Base-by-base conservation (phyloP, 257 asterid species). In the Solanum tarijense region DNA sequence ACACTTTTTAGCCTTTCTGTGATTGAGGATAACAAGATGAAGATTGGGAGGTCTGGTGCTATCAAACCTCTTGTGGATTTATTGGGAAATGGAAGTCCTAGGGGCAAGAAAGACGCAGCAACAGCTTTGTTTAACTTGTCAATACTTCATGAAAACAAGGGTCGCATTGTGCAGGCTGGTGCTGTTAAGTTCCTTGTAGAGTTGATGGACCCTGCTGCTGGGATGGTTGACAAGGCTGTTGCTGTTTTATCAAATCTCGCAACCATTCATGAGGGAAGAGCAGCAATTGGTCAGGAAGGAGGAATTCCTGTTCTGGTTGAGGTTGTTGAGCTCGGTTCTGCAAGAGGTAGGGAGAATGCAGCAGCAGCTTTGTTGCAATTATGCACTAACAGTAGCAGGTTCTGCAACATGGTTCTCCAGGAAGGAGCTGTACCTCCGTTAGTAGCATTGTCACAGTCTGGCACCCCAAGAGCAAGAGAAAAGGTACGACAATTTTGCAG, bases 381-480 rank as follows among this genome's bases (percentile, higher is more conserved):
- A 82, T 88, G 91, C 87, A 86, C 91, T 2, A 88, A 73, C 87
- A 91, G 91, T 88, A 87, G 87, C 89, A 88, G 90, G 46, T 90
- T 86, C 88, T 91, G 93, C 89, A 89, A 84, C 12, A 88, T 88
- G 89, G 93, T 88, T 76, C 91, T 91, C 31, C 91, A 89, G 31
- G 93, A 91, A 75, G 91, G 93, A 48, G 93, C 88, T 5, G 91
- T 91, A 76, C 93, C 93, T 35, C 91, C 93, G 31, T 88, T 91
- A 84, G 91, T 89, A 13, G 89, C 93, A 43, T 71, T 91, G 52
- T 89, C 91, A 13, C 93, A 91, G 60, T 88, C 90, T 34, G 93
- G 93, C 88, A 91, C 93, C n/a, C 90, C 93, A 12, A 89, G 93
- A 89, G 93, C 91, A 25, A 89, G 87, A 87, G 91, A 91, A 72